Base-by-base conservation (phyloP, 2,329 filamentous ascomycete genomes). In the Basipetospora sp. region DNA sequence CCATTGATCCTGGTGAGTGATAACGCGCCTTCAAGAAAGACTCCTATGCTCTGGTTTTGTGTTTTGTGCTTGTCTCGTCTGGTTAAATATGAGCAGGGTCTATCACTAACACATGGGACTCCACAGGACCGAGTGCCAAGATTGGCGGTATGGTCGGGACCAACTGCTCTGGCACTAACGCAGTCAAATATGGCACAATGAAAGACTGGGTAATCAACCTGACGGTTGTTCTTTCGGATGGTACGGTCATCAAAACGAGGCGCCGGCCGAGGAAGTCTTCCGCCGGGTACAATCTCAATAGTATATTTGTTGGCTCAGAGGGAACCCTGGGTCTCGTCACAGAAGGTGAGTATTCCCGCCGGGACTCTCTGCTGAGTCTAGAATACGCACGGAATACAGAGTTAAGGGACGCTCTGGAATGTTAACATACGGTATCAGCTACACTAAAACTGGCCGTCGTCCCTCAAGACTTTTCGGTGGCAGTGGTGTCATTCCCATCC, bases 171-270 rank as follows among this genome's bases (percentile, higher is more conserved):
- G 82, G 82, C 2, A 88, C 82, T 0, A 87, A 86, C 49, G 80
- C 80, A 3, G 80, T 86, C 29, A 69, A 75, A 46, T 88, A 88
- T 50, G 82, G 82, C 5, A 87, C 82, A 0, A 88, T 88, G 82
- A 85, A 83, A 52, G 82, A 88, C 49, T 87, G 81, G 80, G 80
- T 88, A 18, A 74, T 88, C 50, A 86, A 86, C 49, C 57, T 88
- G 41, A 88, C 82, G 0, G 79, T 87, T 1, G 82, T 88, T 1
- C 67, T 88, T 19, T 77, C 82, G 8, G 81, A 88, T 48, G 82
- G 82, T 2, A 79, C 72, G 0, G 59, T 88, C 17, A 80, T 88
- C 59, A 88, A 87, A 61, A 88, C 82, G 1, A 69, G 80, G 39
- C 67, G 74, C 32, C 64, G 84, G n/a, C 83, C 83, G 9, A 67